Conservation (phyloP, 208 protist genomes). For the Leishmania tropica region DNA sequence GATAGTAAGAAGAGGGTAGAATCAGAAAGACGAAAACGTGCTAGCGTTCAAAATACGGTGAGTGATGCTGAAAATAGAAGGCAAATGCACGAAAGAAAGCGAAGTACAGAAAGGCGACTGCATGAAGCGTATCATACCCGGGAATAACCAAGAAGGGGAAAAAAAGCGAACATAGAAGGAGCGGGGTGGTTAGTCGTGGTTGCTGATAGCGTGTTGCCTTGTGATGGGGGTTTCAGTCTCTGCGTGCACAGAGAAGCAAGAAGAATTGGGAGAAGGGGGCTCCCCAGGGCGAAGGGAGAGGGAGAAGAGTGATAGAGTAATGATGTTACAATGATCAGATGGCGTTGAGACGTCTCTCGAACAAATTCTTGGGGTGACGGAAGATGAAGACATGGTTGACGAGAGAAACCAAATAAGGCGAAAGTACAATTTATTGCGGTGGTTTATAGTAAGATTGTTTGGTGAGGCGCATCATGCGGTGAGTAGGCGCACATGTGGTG, state of each 20-base stretch:
- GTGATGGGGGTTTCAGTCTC: neutral
- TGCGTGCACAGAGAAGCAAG: too few species aligned
- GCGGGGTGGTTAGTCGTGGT: neutral
- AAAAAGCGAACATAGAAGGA: neutral
- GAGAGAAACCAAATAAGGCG: too few species aligned
- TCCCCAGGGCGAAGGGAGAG: slow-evolving; percentile 3
- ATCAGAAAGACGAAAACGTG: neutral
- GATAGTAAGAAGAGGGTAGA: neutral
- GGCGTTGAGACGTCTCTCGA: neutral
- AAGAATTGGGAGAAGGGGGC: neutral
- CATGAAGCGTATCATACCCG: neutral
- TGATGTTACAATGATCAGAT: slow-evolving; percentile 5
- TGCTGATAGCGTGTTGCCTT: neutral
- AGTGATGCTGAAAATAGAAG: neutral
- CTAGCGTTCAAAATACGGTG: neutral
- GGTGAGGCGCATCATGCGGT: neutral
- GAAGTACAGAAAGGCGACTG: neutral
- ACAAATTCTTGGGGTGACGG: neutral
- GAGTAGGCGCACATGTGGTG: too few species aligned
- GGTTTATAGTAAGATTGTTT: neutral
- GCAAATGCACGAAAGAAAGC: neutral
- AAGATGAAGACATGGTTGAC: neutral
- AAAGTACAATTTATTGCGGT: neutral
- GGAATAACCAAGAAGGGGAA: neutral
- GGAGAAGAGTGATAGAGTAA: neutral